Evolutionary conservation across 768 basidiomycete species (phyloP).

Genomic region (Wakefieldia striispora): DNA sequence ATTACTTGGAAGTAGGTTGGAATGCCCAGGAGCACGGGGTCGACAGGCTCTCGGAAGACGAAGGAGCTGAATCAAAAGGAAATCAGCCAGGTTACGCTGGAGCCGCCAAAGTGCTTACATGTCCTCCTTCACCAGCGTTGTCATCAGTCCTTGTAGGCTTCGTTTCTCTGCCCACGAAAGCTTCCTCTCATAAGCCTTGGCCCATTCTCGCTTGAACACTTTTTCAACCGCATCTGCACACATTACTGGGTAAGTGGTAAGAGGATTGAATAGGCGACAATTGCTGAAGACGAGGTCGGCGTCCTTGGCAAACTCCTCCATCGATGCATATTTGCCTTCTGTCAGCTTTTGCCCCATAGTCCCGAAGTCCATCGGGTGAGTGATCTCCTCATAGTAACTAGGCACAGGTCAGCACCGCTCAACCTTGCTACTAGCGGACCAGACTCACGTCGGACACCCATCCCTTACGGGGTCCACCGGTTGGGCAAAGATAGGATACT

Average conservation of each 20-base stretch:
- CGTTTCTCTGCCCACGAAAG: constrained; percentile 80
- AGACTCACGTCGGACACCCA: constrained; percentile 86
- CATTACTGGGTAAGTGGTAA: constrained; percentile 66
- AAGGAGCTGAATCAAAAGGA: constrained; percentile 49
- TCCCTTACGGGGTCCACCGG: constrained; percentile 84
- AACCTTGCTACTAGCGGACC: not conserved
- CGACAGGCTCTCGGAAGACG: constrained; percentile 84
- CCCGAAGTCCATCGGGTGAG: constrained; percentile 90
- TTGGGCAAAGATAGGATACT: constrained; percentile 68
- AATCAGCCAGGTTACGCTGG: not conserved
- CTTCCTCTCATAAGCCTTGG: constrained; percentile 68
- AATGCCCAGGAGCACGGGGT: constrained; percentile 77
- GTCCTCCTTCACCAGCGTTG: constrained; percentile 64
- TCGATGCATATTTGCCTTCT: constrained; percentile 65
- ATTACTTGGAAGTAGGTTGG: constrained; percentile 90
- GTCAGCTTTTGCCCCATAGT: constrained; percentile 73
- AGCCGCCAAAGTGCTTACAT: constrained; percentile 40
- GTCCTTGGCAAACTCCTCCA: constrained; percentile 82
- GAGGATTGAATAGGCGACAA: constrained; percentile 90
- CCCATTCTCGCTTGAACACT: constrained; percentile 84
- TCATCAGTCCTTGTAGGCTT: constrained; percentile 67
- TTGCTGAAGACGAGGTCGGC: constrained; percentile 83
- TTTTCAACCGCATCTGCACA: constrained; percentile 76
- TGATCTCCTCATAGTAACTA: constrained; percentile 91
- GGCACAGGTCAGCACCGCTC: constrained; percentile 2